phyloP scores from a whole-genome alignment of 768 basidiomycete genomes.

The Pleurotus giganteus region DNA sequence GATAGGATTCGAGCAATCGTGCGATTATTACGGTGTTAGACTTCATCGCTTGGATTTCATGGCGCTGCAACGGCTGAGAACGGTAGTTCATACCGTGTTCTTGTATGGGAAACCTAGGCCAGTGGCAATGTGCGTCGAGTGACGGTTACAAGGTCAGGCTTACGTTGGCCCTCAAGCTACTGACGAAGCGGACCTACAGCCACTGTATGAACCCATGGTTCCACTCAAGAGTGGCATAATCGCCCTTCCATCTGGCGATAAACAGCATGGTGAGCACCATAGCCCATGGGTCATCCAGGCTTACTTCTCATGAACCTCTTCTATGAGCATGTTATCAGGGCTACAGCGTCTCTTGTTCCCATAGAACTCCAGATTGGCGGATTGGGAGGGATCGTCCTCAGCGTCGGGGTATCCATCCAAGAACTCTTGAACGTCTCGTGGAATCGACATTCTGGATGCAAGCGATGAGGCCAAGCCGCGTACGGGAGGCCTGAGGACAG shows the following conservation, averaged over 20 bases:
- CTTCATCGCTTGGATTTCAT: conserved; percentile 62
- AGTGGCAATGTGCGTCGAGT: neutral
- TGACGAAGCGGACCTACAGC: conserved; percentile 48
- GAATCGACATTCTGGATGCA: conserved; percentile 37
- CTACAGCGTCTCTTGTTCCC: conserved; percentile 51
- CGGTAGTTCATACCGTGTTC: conserved; percentile 72
- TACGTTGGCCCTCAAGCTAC: neutral
- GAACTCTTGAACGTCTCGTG: conserved; percentile 56
- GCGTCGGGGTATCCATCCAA: conserved; percentile 49
- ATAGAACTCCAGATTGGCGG: conserved; percentile 63
- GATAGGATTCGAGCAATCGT: conserved; percentile 59
- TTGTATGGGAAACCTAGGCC: conserved; percentile 64
- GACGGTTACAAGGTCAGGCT: neutral
- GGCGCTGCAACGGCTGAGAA: conserved; percentile 63
- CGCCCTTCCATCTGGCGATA: conserved; percentile 55
- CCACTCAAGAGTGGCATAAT: conserved; percentile 60
- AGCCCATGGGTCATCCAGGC: neutral
- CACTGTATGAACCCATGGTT: conserved; percentile 79
- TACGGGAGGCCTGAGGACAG: neutral
- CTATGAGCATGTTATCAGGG: conserved; percentile 60
- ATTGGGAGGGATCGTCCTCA: conserved; percentile 34
- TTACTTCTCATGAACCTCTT: conserved; percentile 62
- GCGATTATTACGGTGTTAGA: conserved; percentile 41
- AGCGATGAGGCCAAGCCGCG: neutral
- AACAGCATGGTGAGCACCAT: neutral